phyloP scores from a whole-genome alignment of 1,284 basidiomycete species.

The Rhizoctonia solani region DNA sequence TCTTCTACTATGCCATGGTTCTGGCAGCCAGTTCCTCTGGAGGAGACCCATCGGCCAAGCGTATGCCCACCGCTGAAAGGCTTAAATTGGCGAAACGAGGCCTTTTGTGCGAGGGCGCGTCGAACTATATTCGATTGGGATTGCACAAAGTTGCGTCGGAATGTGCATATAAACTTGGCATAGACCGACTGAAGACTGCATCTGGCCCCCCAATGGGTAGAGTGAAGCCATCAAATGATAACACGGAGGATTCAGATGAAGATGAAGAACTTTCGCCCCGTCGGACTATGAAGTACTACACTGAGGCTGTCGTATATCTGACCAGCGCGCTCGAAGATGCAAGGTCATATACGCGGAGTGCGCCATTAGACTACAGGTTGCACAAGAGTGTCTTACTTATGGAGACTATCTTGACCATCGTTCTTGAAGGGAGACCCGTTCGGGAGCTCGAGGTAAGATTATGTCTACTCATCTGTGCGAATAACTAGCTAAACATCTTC shows the following conservation, averaged over 20 bases:
- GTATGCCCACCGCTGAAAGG: conserved; percentile 27
- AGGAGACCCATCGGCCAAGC: background rate
- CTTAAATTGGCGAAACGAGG: conserved; percentile 27
- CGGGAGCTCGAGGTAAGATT: conserved; percentile 3
- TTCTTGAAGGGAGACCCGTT: conserved; percentile 35
- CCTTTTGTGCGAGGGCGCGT: conserved; percentile 1
- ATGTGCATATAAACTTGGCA: conserved; percentile 21
- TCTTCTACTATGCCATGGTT: conserved; percentile 25
- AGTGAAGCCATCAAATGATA: background rate
- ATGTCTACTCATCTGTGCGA: too few species aligned
- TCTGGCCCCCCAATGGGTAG: conserved; percentile 17
- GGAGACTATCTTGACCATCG: conserved; percentile 49
- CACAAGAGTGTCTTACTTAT: conserved; percentile 42
- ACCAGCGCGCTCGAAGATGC: conserved; percentile 16
- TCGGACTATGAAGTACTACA: conserved; percentile 6
- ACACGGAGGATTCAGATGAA: background rate
- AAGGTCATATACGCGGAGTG: background rate
- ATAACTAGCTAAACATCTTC: background rate
- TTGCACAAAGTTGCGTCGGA: conserved; percentile 28
- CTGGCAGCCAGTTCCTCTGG: conserved; percentile 1
- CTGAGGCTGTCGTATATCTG: conserved; percentile 20
- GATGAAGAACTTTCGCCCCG: conserved; percentile 14
- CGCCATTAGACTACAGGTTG: conserved; percentile 27
- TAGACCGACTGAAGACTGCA: conserved; percentile 3
- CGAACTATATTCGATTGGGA: conserved; percentile 13